Base-by-base conservation (phyloP, 495 filamentous ascomycete genomes). In the Lophium mytilinum region DNA sequence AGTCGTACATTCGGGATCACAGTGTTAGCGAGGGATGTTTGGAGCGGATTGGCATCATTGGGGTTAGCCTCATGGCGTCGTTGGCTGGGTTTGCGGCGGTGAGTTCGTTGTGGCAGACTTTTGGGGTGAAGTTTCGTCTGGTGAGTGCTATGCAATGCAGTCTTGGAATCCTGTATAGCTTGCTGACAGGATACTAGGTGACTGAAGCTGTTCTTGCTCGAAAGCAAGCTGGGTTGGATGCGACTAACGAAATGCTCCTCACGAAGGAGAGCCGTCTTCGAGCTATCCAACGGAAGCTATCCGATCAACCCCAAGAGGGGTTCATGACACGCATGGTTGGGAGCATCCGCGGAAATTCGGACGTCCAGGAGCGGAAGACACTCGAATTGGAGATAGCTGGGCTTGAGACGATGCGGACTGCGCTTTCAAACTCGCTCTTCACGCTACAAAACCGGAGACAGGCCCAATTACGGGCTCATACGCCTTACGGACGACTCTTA, bases 71-170 rank as follows among this genome's bases (percentile, higher is more conserved):
- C 35, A 91, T 93, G 88, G 87, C 88, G 9, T 73, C 88, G 18
- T 73, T 93, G 35, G 86, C 88, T 17, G 88, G 88, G 10, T 93
- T 92, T 64, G 88, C 88, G 19, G 86, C 85, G 19, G 83, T 93
- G 37, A 87, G 83, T 45, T 83, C 83, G 9, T 81, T 88, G 24
- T 91, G 88, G 88, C 85, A 90, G 66, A 87, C 78, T 33, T 89
- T 92, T 69, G 80, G 80, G 12, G 79, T 78, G 19, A 79, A 79
- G 49, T 66, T 75, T 50, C 74, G 79, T 48, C 78, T 75, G 10
- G 62, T 73, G 50, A 18, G 56, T 57, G 14, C 4, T 14, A 40
- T 34, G 18, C 47, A 9, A 30, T 14, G 37, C 9, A 9, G 40
- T 1, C 9, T 50, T 37, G 9, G 17, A 37, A 34, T 15, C 11